Evolutionary conservation across 2,329 filamentous ascomycete genomes (phyloP).

Genomic region (Fusarium sp.): DNA sequence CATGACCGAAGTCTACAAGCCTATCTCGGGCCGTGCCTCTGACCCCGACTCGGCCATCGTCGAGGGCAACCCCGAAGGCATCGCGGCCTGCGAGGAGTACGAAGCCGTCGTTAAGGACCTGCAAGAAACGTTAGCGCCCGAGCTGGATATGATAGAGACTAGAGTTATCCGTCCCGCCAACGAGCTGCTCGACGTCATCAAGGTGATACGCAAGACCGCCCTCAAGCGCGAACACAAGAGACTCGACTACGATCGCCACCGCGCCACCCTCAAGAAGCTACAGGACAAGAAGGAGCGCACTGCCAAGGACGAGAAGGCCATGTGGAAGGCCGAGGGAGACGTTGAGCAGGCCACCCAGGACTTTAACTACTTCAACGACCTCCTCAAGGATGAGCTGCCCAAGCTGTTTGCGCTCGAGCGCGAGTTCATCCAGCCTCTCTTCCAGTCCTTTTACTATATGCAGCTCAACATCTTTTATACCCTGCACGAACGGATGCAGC

Average conservation of each 20-base stretch:
- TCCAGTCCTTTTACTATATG: conserved; percentile 99
- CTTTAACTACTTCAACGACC: conserved; percentile 97
- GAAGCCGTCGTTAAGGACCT: conserved; percentile 90
- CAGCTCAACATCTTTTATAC: conserved; percentile 99
- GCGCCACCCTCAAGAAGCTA: conserved; percentile 86
- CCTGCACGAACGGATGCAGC: conserved; percentile 97
- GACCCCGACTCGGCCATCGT: conserved; percentile 86
- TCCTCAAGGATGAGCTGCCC: conserved; percentile 95
- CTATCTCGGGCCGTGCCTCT: conserved; percentile 94
- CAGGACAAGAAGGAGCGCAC: conserved; percentile 98
- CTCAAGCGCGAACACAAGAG: conserved; percentile 97
- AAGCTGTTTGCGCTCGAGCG: conserved; percentile 90
- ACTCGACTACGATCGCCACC: conserved; percentile 93
- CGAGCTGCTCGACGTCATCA: conserved; percentile 94
- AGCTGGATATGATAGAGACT: conserved; percentile 97
- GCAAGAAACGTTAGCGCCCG: conserved; percentile 87
- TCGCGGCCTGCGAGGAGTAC: conserved; percentile 96
- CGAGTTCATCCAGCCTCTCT: conserved; percentile 95
- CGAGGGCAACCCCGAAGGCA: conserved; percentile 92
- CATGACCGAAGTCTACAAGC: conserved; percentile 97
- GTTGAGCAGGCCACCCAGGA: conserved; percentile 93
- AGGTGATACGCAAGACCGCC: conserved; percentile 89
- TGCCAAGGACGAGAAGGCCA: conserved; percentile 95
- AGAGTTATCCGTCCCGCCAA: conserved; percentile 92
- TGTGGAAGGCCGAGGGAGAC: conserved; percentile 95